A percentile compares a stretch with the other conserved stretches of the same genome.
phyloP scores from a whole-genome alignment of 1,284 basidiomycete genomes.

The Cystobasidium sp. region DNA sequence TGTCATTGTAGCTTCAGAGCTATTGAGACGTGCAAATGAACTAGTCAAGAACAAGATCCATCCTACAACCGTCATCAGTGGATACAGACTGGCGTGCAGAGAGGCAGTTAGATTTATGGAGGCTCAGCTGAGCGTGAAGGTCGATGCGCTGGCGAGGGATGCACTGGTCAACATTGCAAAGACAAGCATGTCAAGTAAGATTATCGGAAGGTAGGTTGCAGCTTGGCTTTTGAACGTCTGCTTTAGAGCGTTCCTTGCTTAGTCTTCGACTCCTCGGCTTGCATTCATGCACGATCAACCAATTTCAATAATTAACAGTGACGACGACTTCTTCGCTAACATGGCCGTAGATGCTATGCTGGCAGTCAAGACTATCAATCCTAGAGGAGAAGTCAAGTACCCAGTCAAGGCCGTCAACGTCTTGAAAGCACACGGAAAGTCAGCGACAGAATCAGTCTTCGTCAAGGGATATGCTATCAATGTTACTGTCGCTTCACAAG shows the following conservation, averaged over 20 bases:
- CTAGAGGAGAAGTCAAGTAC: conserved; percentile 95
- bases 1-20: conserved; percentile 94
- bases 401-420: conserved; percentile 99
- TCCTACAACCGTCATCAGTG: conserved; percentile 98
- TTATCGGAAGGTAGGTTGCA: conserved; percentile 83
- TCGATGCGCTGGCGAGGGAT: conserved; percentile 87
- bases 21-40: conserved; percentile 93
- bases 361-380: conserved; percentile 92
- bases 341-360: conserved; percentile 99
- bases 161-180: conserved; percentile 96
- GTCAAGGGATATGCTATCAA: conserved; percentile 98
- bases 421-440: conserved; percentile 97
- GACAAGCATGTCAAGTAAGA: conserved; percentile 99
- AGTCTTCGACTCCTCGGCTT: not conserved
- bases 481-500: conserved; percentile 98
- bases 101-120: conserved; percentile 99
- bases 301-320: conserved; percentile 62
- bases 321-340: conserved; percentile 97
- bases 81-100: conserved; percentile 93
- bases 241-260: not conserved
- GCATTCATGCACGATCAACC: not conserved
- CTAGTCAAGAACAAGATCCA: conserved; percentile 98
- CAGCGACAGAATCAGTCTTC: conserved; percentile 91
- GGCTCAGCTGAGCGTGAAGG: conserved; percentile 94
- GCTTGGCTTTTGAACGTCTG: not conserved